Percentiles rank a stretch among this genome's conserved stretches.
phyloP scores from a whole-genome alignment of 176 grass and related monocot species.

The Raddia guianensis region DNA sequence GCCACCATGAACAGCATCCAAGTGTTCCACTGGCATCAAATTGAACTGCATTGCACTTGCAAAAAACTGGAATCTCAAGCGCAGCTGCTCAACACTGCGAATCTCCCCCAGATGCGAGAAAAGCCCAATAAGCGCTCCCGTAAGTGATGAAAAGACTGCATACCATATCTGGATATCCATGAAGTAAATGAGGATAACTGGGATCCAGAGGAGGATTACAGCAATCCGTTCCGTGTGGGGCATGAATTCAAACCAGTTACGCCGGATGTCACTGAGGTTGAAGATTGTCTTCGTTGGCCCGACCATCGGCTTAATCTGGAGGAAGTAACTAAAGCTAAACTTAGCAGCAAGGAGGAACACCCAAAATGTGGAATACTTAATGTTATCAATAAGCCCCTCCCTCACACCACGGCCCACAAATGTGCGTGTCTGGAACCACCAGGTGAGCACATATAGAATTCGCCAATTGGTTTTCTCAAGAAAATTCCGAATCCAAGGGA shows the following conservation, averaged over 20 bases:
- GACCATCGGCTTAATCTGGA: slow-evolving; percentile 93
- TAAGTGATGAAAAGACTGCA: slow-evolving; percentile 82
- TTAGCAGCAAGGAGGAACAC: slow-evolving; percentile 68
- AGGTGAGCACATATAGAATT: slow-evolving; percentile 80
- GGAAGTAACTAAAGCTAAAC: slow-evolving; percentile 88
- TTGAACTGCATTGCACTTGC: slow-evolving; percentile 98
- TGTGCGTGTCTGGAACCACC: slow-evolving; percentile 94
- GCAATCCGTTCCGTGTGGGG: slow-evolving; percentile 74
- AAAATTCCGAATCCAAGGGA: slow-evolving; percentile 85
- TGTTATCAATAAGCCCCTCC: slow-evolving; percentile 85
- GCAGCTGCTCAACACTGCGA: slow-evolving; percentile 80
- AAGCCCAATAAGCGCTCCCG: slow-evolving; percentile 74
- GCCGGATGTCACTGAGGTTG: slow-evolving; percentile 48
- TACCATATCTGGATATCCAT: slow-evolving; percentile 99
- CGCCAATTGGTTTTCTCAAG: slow-evolving; percentile 92
- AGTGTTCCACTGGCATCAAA: slow-evolving; percentile 82
- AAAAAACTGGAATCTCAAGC: slow-evolving; percentile 97
- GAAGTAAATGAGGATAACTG: slow-evolving; percentile 88
- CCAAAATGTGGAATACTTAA: slow-evolving; percentile 85
- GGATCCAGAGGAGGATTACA: slow-evolving; percentile 76
- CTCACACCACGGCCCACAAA: slow-evolving; percentile 90
- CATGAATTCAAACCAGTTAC: slow-evolving; percentile 95
- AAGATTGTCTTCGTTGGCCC: slow-evolving; percentile 74
- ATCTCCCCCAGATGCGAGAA: slow-evolving; percentile 97
- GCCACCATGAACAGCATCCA: slow-evolving; percentile 47